These are phyloP conservation scores for Sporothrix humicola DNA, from an alignment of 2,329 filamentous ascomycete species.

Conservation along the genomic window DNA sequence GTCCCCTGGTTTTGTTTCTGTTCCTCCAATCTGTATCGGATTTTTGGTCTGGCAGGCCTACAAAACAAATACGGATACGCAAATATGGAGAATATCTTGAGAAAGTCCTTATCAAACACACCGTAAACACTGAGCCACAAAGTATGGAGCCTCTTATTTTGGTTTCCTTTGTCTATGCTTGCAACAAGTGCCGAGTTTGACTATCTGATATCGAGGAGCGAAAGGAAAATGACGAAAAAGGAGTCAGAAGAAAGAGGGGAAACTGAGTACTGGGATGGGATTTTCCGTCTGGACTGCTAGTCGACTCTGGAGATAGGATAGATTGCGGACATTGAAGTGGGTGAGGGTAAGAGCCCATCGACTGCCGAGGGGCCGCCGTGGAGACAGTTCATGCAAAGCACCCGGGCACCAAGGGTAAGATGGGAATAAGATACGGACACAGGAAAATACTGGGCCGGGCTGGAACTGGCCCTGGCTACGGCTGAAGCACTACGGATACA, in stretches of 20 bases:
- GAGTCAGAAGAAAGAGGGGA: not conserved
- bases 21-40: constrained; percentile 4
- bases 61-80: not conserved
- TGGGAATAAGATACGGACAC: too few relatives aligned
- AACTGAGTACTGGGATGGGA: not conserved
- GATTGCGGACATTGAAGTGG: not conserved
- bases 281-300: not conserved
- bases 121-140: not conserved
- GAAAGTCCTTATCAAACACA: not conserved
- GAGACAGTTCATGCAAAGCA: constrained; percentile 1
- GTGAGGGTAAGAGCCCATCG: not conserved
- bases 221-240: not conserved
- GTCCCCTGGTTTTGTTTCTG: too few relatives aligned
- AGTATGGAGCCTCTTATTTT: too few relatives aligned
- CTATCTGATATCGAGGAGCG: not conserved
- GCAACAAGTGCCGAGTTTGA: not conserved
- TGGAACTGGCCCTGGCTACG: not conserved
- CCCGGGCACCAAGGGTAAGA: not conserved
- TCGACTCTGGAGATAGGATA: not conserved
- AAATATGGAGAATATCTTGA: not conserved
- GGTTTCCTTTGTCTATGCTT: not conserved
- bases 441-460: not conserved
- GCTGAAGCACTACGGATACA: not conserved
- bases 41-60: not conserved
- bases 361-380: not conserved